Evolutionary conservation across 306 rosid genomes (phyloP).

Genomic region (Carpinus viminea): DNA sequence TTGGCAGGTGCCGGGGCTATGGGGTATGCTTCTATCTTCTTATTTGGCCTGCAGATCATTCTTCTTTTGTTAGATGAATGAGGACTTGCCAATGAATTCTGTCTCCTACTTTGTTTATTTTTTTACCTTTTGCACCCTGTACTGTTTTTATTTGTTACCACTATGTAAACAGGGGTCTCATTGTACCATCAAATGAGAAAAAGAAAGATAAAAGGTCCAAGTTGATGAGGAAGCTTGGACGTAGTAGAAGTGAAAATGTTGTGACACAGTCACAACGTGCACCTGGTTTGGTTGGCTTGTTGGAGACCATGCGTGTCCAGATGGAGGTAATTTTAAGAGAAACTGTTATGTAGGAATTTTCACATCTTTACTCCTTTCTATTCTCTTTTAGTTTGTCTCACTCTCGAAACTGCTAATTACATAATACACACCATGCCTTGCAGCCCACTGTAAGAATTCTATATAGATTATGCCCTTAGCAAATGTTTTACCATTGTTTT

Average conservation of each 20-base stretch:
- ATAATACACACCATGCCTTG: background rate
- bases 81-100: slow-evolving; percentile 19
- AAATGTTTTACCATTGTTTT: background rate
- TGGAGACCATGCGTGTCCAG: slow-evolving; percentile 96
- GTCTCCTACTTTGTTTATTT: background rate
- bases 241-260: slow-evolving; percentile 83
- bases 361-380: background rate
- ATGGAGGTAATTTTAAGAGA: slow-evolving; percentile 70
- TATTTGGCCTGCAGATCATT: slow-evolving; percentile 19
- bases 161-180: slow-evolving; percentile 73
- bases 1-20: slow-evolving; percentile 99
- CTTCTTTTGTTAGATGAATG: slow-evolving; percentile 17
- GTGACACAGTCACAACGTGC: slow-evolving; percentile 72
- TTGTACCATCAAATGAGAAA: slow-evolving; percentile 93
- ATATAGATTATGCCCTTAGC: background rate
- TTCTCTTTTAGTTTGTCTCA: background rate
- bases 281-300: slow-evolving; percentile 85
- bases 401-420: background rate
- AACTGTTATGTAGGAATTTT: background rate
- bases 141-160: slow-evolving; percentile 1
- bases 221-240: slow-evolving; percentile 93
- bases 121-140: background rate
- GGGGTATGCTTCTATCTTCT: slow-evolving; percentile 56
- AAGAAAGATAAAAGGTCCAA: slow-evolving; percentile 85
- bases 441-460: background rate